phyloP scores from a whole-genome alignment of 2,329 filamentous ascomycete species.

The Sporothrix mexicana region DNA sequence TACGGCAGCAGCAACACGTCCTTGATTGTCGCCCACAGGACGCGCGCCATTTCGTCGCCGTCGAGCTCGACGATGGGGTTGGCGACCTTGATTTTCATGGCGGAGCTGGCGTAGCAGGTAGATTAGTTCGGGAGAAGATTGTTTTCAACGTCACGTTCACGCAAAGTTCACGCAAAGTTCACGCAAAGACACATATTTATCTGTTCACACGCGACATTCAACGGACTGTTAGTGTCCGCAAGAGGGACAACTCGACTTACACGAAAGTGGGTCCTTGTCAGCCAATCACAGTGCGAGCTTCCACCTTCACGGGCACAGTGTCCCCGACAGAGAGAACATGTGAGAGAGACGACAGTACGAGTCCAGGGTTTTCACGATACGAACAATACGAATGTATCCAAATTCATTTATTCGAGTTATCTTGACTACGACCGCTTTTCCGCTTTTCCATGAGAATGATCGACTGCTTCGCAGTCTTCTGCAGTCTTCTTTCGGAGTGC shows the following conservation, averaged over 20 bases:
- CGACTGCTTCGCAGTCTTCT: too few species aligned
- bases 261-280: not conserved
- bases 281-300: not conserved
- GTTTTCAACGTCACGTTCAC: too few species aligned
- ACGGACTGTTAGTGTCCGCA: slow-evolving; percentile 8
- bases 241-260: not conserved
- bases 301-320: not conserved
- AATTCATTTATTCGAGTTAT: too few species aligned
- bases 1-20: slow-evolving; percentile 97
- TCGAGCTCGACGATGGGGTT: slow-evolving; percentile 98
- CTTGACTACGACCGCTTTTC: not conserved
- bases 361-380: too few species aligned
- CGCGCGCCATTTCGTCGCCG: slow-evolving; percentile 93
- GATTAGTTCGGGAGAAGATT: not conserved
- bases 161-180: too few species aligned
- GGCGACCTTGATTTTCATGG: slow-evolving; percentile 93
- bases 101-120: not conserved
- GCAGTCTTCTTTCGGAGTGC: too few species aligned
- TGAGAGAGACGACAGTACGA: too few species aligned
- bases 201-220: not conserved
- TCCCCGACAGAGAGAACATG: not conserved
- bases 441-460: too few species aligned
- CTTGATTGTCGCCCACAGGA: slow-evolving; percentile 99
- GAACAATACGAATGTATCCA: not conserved
- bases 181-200: not conserved